Percentiles rank a stretch among this genome's conserved stretches.
These are phyloP conservation scores for Petunia secreta DNA, from an alignment of 257 asterid species.

Conservation along the genomic window DNA sequence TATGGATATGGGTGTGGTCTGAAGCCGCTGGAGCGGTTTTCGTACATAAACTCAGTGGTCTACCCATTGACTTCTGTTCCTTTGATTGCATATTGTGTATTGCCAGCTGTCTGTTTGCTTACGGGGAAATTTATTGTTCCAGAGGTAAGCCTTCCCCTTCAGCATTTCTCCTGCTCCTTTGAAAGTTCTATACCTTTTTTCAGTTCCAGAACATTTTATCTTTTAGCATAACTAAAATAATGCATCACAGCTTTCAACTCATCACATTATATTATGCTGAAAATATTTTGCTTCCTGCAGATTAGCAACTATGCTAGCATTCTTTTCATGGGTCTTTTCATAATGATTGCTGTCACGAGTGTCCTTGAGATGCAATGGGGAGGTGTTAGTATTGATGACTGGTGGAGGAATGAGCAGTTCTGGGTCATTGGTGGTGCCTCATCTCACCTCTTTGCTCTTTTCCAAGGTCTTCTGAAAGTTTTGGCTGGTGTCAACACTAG, in stretches of 20 bases:
- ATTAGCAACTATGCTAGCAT: slow-evolving; percentile 93
- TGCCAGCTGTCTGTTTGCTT: slow-evolving; percentile 93
- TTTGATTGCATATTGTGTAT: slow-evolving; percentile 78
- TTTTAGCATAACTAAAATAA: background rate
- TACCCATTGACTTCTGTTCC: slow-evolving; percentile 95
- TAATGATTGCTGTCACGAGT: slow-evolving; percentile 82
- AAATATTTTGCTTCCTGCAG: slow-evolving; percentile 46
- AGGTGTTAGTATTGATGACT: slow-evolving; percentile 77
- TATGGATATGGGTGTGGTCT: slow-evolving; percentile 95
- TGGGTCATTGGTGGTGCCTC: slow-evolving; percentile 98
- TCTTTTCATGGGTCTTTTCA: slow-evolving; percentile 75
- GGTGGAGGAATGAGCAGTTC: slow-evolving; percentile 99
- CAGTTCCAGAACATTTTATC: background rate
- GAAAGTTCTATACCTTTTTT: background rate
- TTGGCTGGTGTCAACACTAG: slow-evolving; percentile 86
- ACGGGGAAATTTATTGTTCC: slow-evolving; percentile 95
- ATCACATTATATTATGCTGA: slow-evolving; percentile 6
- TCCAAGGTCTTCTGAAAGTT: slow-evolving; percentile 96
- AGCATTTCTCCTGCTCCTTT: background rate
- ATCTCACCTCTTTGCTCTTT: slow-evolving; percentile 81
- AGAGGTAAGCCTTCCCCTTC: slow-evolving; percentile 52
- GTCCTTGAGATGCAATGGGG: slow-evolving; percentile 96
- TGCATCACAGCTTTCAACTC: slow-evolving; percentile 5
- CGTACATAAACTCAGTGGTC: slow-evolving; percentile 86
- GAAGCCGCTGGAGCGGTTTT: slow-evolving; percentile 92